A percentile compares a stretch with the other conserved stretches of the same genome.
Evolutionary conservation across 768 basidiomycete species (phyloP).

Genomic region (Mrakia blollopis): DNA sequence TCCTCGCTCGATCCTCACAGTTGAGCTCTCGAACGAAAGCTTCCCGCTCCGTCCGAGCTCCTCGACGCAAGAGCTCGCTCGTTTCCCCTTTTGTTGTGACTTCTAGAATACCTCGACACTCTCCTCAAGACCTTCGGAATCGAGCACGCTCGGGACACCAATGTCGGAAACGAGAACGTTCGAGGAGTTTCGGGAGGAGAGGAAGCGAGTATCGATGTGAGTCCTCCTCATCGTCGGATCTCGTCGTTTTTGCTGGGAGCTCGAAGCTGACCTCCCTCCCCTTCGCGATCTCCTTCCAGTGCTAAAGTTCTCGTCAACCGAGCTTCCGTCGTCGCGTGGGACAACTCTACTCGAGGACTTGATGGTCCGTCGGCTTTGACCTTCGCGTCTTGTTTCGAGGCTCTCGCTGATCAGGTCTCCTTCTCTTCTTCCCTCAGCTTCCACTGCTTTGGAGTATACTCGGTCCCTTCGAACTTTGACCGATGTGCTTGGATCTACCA

Average conservation of each 20-base stretch:
- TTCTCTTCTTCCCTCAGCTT: conserved; percentile 22
- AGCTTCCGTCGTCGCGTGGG: conserved; percentile 39
- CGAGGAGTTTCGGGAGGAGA: conserved; percentile 52
- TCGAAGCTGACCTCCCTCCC: too few relatives aligned
- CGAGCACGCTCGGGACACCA: conserved; percentile 22
- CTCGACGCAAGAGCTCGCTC: too few relatives aligned
- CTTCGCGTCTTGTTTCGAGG: too few relatives aligned
- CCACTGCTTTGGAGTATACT: conserved; percentile 51
- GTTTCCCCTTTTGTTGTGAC: too few relatives aligned
- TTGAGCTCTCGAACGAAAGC: too few relatives aligned
- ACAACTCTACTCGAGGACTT: conserved; percentile 44
- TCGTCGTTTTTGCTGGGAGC: too few relatives aligned
- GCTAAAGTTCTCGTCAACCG: conserved; percentile 34
- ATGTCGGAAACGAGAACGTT: conserved; percentile 68
- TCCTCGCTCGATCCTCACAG: too few relatives aligned
- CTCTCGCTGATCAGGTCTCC: too few relatives aligned
- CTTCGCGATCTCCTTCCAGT: too few relatives aligned
- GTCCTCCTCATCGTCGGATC: too few relatives aligned
- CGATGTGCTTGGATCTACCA: conserved; percentile 48
- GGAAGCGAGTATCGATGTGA: conserved; percentile 36
- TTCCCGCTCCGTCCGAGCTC: too few relatives aligned
- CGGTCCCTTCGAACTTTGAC: conserved; percentile 48
- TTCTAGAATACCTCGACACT: neutral
- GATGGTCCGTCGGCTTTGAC: conserved; percentile 32
- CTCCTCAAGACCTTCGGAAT: conserved; percentile 32